Conservation (phyloP, 148 eudicot genomes). For the Rhododendron williamsianum region DNA sequence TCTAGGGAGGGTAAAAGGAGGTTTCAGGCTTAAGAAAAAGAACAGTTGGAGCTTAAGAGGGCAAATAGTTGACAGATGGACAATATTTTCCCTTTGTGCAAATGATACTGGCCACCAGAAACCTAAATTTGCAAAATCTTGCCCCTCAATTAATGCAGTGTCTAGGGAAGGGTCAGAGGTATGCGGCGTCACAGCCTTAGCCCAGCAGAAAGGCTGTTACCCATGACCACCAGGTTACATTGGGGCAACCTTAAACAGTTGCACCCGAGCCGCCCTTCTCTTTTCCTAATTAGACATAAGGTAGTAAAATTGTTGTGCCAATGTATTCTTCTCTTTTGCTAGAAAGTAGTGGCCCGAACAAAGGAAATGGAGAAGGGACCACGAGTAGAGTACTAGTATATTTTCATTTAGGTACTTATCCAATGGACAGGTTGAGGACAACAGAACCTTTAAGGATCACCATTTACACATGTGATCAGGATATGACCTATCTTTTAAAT, state of each 20-base stretch:
- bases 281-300: background rate
- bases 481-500: background rate
- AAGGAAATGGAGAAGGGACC: background rate
- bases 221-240: background rate
- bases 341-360: background rate
- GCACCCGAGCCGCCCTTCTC: background rate
- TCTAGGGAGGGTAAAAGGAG: background rate
- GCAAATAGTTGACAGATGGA: background rate
- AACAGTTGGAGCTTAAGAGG: background rate
- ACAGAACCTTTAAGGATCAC: background rate
- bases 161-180: background rate
- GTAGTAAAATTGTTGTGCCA: background rate
- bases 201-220: background rate
- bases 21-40: background rate
- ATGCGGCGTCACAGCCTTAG: background rate
- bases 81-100: background rate
- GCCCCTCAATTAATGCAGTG: background rate
- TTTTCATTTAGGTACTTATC: background rate
- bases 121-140: background rate
- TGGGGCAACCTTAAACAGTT: background rate
- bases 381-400: background rate
- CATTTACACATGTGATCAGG: background rate
- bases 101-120: background rate
- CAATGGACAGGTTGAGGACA: background rate
- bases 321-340: background rate